Evolutionary conservation across 441 rosid genomes (phyloP).

Genomic region (Biscutella auriculata): DNA sequence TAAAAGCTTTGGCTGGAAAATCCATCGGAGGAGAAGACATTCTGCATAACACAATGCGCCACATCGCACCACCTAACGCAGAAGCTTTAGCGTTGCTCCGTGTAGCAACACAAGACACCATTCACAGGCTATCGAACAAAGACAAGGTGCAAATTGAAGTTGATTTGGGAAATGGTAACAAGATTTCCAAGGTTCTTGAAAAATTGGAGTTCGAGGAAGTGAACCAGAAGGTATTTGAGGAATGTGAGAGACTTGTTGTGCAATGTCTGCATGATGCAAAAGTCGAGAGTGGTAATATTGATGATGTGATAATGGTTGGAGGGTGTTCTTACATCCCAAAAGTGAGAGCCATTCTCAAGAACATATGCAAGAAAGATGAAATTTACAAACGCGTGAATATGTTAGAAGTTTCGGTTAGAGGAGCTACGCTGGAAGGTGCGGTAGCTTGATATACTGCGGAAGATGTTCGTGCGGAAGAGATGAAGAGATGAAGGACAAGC

Average conservation of each 20-base stretch:
- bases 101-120: slow-evolving; percentile 60
- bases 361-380: slow-evolving; percentile 39
- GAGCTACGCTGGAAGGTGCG: slow-evolving; percentile 88
- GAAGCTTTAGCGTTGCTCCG: slow-evolving; percentile 50
- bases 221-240: slow-evolving; percentile 43
- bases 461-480: too few species aligned
- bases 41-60: slow-evolving; percentile 50
- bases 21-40: slow-evolving; percentile 79
- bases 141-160: slow-evolving; percentile 39
- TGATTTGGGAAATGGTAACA: slow-evolving; percentile 52
- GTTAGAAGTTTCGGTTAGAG: slow-evolving; percentile 67
- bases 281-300: slow-evolving; percentile 40
- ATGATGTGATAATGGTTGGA: slow-evolving; percentile 69
- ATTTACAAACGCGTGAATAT: slow-evolving; percentile 45
- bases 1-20: slow-evolving; percentile 62
- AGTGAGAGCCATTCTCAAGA: slow-evolving; percentile 32
- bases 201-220: slow-evolving; percentile 64
- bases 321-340: slow-evolving; percentile 70
- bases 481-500: too few species aligned
- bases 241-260: slow-evolving; percentile 40
- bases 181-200: slow-evolving; percentile 33
- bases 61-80: slow-evolving; percentile 36
- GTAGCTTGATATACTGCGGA: too few species aligned
- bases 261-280: slow-evolving; percentile 60
- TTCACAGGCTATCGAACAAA: slow-evolving; percentile 50